Evolutionary conservation across 352 stramenopile species (phyloP), one percentile per base, ranked within the genome.

Genomic region (Pythium aristosporum): DNA sequence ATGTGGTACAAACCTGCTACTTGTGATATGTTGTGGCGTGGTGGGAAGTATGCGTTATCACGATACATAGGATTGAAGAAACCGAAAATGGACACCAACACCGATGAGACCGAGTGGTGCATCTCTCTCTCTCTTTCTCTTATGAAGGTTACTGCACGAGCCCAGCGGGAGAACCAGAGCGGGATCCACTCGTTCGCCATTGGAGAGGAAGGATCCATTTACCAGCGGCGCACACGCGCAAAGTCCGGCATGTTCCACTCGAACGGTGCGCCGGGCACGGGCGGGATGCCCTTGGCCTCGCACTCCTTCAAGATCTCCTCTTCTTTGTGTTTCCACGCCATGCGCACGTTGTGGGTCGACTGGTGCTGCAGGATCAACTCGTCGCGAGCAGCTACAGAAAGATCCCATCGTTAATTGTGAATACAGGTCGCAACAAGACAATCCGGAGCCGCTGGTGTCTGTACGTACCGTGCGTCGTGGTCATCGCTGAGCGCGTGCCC

Each of bases 401-500:
- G 18, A 30, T 3, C 3, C 21, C 37, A 37, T 5, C 12, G 15
- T 21, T 15, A 41, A 41, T 32, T 53, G 9, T 20, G 10, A 21
- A 20, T 34, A 8, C 30, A 46, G 43, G 10, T 20, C 30, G 34
- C 7, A 36, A 3, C n/a, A 1, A 11, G 12, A 32, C 8, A 43
- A 30, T 44, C 3, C 5, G 25, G 25, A 30, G 25, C 25, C 25
- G 5, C 25, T 30, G 25, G 25, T 30, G 25, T 30, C 21, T 10
- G 2, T 25, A 23, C 66, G 39, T 69, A 85, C 76, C 86, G 67
- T 91, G 80, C 10, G 88, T 94, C 30, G 87, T 91, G 25, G 62
- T 79, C 88, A 96, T 96, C 62, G 88, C 88, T 25, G 88, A 95
- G 54, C 88, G 85, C 42, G 88, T 96, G 61, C 86, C 86, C 32